Percentiles rank a stretch among this genome's conserved stretches.
phyloP scores from a whole-genome alignment of 2,329 filamentous ascomycete genomes.

The Scytalidium lignicola region DNA sequence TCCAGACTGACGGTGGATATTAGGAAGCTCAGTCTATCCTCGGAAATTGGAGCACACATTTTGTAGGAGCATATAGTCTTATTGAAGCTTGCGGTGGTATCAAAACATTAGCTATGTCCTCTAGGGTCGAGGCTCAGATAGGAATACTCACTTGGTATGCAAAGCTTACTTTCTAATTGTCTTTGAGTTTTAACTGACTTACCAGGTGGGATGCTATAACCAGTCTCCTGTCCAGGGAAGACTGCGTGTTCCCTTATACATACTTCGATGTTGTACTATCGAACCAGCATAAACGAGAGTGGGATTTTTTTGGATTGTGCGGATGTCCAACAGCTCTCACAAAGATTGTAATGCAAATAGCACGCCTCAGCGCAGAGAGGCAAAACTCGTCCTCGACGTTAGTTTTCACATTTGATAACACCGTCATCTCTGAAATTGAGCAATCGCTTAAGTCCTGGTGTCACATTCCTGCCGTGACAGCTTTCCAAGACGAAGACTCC shows the following conservation, averaged over 20 bases:
- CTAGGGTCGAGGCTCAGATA: conserved; percentile 4
- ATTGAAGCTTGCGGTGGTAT: no score
- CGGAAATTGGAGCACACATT: no score
- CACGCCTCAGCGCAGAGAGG: conserved; percentile 1
- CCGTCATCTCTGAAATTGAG: neutral
- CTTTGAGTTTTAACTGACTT: neutral
- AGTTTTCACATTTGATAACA: neutral
- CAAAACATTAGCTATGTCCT: no score
- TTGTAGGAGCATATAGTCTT: no score
- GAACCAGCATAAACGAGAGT: conserved; percentile 1
- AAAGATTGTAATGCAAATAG: conserved; percentile 2
- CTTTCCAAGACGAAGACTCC: conserved; percentile 3
- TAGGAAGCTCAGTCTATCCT: no score
- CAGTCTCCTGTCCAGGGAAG: conserved; percentile 4
- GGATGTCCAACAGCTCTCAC: conserved; percentile 3
- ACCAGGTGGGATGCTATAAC: conserved; percentile 5
- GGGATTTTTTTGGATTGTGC: conserved; percentile 4
- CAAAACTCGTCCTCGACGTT: conserved; percentile 1
- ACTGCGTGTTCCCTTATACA: conserved; percentile 3
- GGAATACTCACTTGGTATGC: conserved; percentile 4
- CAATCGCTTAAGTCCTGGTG: no score
- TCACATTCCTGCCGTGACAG: no score
- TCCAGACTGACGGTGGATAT: no score
- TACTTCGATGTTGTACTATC: conserved; percentile 4
- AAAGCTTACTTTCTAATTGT: neutral